phyloP scores from a whole-genome alignment of 768 basidiomycete species.

The Macrolepiota fuliginosa region DNA sequence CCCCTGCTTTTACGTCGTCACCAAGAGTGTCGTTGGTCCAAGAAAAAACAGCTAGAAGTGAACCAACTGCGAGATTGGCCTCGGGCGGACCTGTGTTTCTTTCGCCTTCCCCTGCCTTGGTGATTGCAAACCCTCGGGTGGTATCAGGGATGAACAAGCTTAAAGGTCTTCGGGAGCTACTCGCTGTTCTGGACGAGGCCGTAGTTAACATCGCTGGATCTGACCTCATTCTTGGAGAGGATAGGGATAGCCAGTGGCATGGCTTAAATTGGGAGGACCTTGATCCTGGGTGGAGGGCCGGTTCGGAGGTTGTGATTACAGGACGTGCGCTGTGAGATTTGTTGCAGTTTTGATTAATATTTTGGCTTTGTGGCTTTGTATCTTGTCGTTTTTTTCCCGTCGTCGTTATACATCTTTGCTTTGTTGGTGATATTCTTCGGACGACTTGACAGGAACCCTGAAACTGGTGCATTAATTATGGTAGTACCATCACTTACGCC shows the following conservation, averaged over 20 bases:
- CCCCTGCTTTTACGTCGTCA: neutral
- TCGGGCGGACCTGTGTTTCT: neutral
- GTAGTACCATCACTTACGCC: neutral
- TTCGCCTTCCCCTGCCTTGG: neutral
- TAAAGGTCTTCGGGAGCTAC: conserved; percentile 1
- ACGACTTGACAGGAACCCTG: too few species aligned
- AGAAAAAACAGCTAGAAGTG: neutral
- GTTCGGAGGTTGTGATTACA: neutral
- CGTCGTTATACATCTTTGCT: neutral
- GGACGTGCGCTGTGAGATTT: neutral
- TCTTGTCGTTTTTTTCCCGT: neutral
- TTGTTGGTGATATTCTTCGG: too few species aligned
- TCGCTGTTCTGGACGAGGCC: conserved; percentile 3
- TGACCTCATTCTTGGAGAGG: neutral
- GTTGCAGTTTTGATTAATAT: neutral
- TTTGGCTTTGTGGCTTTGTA: neutral
- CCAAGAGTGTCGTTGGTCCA: neutral
- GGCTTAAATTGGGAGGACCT: neutral
- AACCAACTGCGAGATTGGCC: neutral
- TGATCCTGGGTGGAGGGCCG: neutral
- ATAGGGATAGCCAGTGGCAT: neutral
- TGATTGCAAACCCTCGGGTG: neutral
- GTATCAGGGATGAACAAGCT: conserved; percentile 5
- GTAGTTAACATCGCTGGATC: neutral
- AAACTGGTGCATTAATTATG: neutral